These are phyloP conservation scores for Exophiala sideris DNA, from an alignment of 2,329 filamentous ascomycete species.

Conservation along the genomic window DNA sequence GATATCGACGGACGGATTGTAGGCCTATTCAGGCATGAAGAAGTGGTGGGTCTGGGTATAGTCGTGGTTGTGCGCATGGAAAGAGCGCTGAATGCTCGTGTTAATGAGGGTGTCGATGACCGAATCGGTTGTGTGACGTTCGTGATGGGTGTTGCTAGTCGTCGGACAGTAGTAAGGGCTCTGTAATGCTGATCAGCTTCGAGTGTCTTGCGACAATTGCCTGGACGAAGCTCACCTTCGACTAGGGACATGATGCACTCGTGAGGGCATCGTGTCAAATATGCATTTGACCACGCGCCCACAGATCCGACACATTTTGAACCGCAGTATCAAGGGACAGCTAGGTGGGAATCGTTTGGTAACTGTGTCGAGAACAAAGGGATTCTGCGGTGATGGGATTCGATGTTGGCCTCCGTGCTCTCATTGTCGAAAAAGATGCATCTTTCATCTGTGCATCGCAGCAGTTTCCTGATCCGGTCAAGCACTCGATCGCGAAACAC, in stretches of 20 bases:
- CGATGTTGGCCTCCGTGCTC: neutral
- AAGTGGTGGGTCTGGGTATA: neutral
- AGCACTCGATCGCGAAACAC: neutral
- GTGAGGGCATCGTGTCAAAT: slow-evolving; percentile 29
- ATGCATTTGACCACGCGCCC: slow-evolving; percentile 29
- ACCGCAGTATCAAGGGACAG: neutral
- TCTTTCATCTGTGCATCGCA: neutral
- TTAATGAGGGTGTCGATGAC: slow-evolving; percentile 13
- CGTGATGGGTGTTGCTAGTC: slow-evolving; percentile 6
- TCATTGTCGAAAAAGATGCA: neutral
- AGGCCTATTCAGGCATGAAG: slow-evolving; percentile 3
- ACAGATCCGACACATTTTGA: slow-evolving; percentile 29
- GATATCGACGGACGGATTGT: slow-evolving; percentile 5
- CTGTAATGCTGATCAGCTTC: slow-evolving; percentile 2
- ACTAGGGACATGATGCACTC: slow-evolving; percentile 21
- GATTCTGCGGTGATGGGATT: neutral
- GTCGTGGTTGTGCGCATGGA: slow-evolving; percentile 9
- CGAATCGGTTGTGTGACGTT: neutral
- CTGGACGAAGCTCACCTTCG: slow-evolving; percentile 17
- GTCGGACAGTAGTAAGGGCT: slow-evolving; percentile 24
- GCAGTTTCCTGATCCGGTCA: slow-evolving; percentile 1
- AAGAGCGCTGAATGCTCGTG: slow-evolving; percentile 19
- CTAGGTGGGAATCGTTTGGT: neutral
- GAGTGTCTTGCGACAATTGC: neutral
- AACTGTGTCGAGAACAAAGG: neutral